Base-by-base conservation (phyloP, 2,329 filamentous ascomycete genomes). In the Hypoxylon sp. region DNA sequence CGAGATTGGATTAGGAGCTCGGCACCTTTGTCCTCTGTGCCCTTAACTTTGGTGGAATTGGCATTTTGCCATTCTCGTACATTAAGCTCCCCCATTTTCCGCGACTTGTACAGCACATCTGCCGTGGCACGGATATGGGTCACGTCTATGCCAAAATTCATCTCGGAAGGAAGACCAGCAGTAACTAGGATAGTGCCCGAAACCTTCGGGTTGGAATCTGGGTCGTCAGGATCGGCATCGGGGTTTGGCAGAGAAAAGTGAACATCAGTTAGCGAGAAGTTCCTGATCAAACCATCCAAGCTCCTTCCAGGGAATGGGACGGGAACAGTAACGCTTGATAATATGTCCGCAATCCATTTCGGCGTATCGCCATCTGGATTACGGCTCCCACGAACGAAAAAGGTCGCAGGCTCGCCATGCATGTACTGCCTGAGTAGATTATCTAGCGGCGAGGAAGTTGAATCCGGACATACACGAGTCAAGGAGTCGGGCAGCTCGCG, bases 221-320 rank as follows among this genome's bases (percentile, higher is more conserved):
- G 92, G 10, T 90, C 89, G 64, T 87, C 88, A 0, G 93, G 92
- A 17, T 94, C 90, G 2, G 94, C 93, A 74, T 91, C 88, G 0
- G 93, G 92, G 74, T 94, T 89, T 0, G 96, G 96, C 50, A 99
- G 83, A 54, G 88, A 89, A 79, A 99, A 97, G 75, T 97, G 90
- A 44, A 97, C 93, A 77, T 98, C 88, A 1, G 90, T 89, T 72
- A 98, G 83, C 22, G 94, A 92, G 77, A 98, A 98, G 73, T 96
- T 95, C 73, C 91, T 91, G 77, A 99, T 92, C 14, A 97, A 82
- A 71, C 92, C 90, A 72, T 94, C 94, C 74, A 98, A 91, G 0
- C 90, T 90, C 65, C 90, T 89, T 4, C 94, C 94, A 0, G 94
- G 93, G 69, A 98, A 92, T 5, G 94, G 92, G 6, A 98, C 84